Evolutionary conservation across 495 filamentous ascomycete genomes (phyloP).

Genomic region (Penicillium angulare): DNA sequence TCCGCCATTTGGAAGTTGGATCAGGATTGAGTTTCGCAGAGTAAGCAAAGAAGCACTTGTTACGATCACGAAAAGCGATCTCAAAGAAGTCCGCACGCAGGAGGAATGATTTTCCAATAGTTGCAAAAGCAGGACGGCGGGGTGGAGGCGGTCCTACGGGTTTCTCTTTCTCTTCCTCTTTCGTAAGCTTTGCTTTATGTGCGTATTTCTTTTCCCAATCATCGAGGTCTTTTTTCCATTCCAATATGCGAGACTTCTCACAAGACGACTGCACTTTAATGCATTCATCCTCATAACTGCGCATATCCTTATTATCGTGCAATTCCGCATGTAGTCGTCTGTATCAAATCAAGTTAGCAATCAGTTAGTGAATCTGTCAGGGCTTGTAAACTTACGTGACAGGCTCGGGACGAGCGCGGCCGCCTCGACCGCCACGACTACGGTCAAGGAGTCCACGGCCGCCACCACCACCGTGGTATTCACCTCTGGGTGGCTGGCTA

Average conservation of each 20-base stretch:
- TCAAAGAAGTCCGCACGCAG: conserved; percentile 49
- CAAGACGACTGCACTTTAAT: too few species aligned
- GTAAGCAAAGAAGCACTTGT: conserved; percentile 11
- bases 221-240: too few species aligned
- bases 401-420: background rate
- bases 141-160: too few species aligned
- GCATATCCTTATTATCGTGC: background rate
- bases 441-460: background rate
- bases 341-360: background rate
- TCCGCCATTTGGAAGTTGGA: too few species aligned
- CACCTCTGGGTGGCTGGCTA: too few species aligned
- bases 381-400: conserved; percentile 7
- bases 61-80: conserved; percentile 14
- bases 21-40: conserved; percentile 5
- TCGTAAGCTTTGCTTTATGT: too few species aligned
- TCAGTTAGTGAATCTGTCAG: background rate
- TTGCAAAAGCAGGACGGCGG: conserved; percentile 44
- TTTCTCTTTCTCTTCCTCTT: background rate
- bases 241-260: too few species aligned
- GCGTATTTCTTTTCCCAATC: too few species aligned
- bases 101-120: conserved; percentile 27
- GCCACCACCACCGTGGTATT: conserved; percentile 3
- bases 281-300: conserved; percentile 6
- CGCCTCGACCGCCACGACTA: conserved; percentile 7
- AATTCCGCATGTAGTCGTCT: background rate